Evolutionary conservation across 139 green algal species (phyloP), one percentile per base, ranked within the genome.

Genomic region (Closterium sp.): DNA sequence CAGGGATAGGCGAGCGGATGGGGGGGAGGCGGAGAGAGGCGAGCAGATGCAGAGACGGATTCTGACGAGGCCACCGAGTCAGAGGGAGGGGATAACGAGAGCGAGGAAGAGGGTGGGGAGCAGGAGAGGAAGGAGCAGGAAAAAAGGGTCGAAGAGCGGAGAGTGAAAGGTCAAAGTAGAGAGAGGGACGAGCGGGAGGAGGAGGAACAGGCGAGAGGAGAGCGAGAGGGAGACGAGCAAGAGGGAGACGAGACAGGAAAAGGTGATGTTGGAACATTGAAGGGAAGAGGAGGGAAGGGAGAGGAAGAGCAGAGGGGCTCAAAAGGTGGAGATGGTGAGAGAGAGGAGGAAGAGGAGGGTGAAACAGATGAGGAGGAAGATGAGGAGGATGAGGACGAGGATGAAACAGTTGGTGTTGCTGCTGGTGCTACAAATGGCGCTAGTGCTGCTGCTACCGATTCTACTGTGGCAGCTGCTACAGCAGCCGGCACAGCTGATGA

Each of bases 31-130:
- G 85, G 11, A 29, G 85, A 31, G 21, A 1, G 1, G 28, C n/a
- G 85, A 29, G n/a, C n/a, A 87, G 85, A 87, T 30, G 85, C 85
- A 87, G 85, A 87, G n/a, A 31, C 85, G 28, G 85, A 87, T 30
- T 30, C 38, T 50, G 38, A 50, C 11, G 38, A 50, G 38, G 5
- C 38, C 11, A 50, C 38, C 13, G 38, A 50, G 38, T 50, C 85
- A 11, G 85, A 87, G 85, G n/a, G 27, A 87, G 85, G 21, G 22
- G 28, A 31, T 28, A 17, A 24, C 9, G 85, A 87, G 85, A 29
- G 22, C 21, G 11, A 30, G 85, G 28, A 87, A 0, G 85, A 17
- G 38, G 38, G 38, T 50, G 38, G 9, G 22, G 28, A 31, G n/a
- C n/a, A 24, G n/a, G 84, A 87, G 84, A 87, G 11, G 84, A 21